phyloP scores from a whole-genome alignment of 225 moss, liverwort and hornwort species.

The Takakia lepidozioides region DNA sequence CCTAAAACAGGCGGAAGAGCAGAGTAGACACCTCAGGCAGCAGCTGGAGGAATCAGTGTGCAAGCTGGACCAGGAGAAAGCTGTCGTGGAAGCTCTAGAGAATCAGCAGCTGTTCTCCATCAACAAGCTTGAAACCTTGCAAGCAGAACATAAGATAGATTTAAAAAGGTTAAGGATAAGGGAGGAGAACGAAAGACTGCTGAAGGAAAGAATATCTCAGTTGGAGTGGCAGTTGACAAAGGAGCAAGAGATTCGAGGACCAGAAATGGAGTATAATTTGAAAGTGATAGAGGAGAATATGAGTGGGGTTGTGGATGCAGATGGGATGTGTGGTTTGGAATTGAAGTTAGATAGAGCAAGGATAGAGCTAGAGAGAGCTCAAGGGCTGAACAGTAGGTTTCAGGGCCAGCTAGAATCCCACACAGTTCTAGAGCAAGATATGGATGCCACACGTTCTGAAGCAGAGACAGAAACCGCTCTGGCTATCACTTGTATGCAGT shows the following conservation, averaged over 20 bases:
- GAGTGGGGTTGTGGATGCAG: slow-evolving; percentile 12
- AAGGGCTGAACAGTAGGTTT: slow-evolving; percentile 27
- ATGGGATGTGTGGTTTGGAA: slow-evolving; percentile 23
- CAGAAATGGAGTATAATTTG: slow-evolving; percentile 5
- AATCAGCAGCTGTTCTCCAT: slow-evolving; percentile 49
- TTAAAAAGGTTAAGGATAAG: slow-evolving; percentile 20
- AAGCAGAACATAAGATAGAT: slow-evolving; percentile 25
- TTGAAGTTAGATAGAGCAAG: slow-evolving; percentile 42
- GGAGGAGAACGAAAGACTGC: slow-evolving; percentile 23
- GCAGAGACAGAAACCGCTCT: slow-evolving; percentile 67
- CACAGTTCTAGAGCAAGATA: slow-evolving; percentile 23
- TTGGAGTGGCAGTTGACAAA: slow-evolving; percentile 13
- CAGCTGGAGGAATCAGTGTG: slow-evolving; percentile 26
- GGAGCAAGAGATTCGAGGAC: slow-evolving; percentile 18
- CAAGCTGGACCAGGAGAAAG: slow-evolving; percentile 28
- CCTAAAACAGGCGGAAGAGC: slow-evolving; percentile 8
- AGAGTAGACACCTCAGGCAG: slow-evolving; percentile 8
- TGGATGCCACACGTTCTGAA: slow-evolving; percentile 45
- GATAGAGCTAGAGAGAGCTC: slow-evolving; percentile 39
- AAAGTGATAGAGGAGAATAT: slow-evolving; percentile 20
- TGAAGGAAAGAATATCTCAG: slow-evolving; percentile 12
- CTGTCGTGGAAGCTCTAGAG: slow-evolving; percentile 47
- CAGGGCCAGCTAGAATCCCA: slow-evolving; percentile 28
- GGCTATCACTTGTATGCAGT: slow-evolving; percentile 53
- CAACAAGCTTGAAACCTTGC: slow-evolving; percentile 39